Base-by-base conservation (phyloP, 306 rosid species). In the Heteromeles arbutifolia region DNA sequence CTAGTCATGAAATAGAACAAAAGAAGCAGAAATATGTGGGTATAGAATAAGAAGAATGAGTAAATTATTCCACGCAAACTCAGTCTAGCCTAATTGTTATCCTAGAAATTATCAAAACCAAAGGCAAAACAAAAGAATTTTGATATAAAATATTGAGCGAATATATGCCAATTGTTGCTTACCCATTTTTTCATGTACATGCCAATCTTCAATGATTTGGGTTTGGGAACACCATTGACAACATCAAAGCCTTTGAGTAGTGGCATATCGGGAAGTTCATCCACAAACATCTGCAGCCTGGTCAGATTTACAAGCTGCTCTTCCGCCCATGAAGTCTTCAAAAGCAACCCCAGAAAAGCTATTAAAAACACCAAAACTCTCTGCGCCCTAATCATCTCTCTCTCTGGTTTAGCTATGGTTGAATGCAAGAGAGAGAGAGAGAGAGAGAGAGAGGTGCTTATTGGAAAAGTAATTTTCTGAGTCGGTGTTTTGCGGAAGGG, bases 181-280 rank as follows among this genome's bases (percentile, higher is more conserved):
- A 92, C 97, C 97, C 96, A 90, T 78, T 85, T 88, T 72, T 87
- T 92, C 79, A 59, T 32, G 88, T 84, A 92, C 97, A 92, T 92
- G 79, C 97, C 92, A 57, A 92, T 88, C 22, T 77, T 44, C 34
- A 92, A 80, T 71, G 81, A 73, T 53, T 77, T 84, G n/a, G 97
- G 53, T 74, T 78, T 82, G 65, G 90, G 88, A 31, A 76, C 74
- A 48, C 91, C 92, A 74, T 83, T 2, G 3, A 53, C 75, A 18
- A 83, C 19, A 4, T 77, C 13, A 53, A 81, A 90, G 28, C 78
- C 96, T 25, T 17, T 69, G 61, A 92, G 82, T 68, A 70, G 82
- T 58, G 96, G 97, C 70, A 92, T 77, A 9, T 80, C 57, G 1
- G 88, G 97, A 77, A 92, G 87, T 22, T 90, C 85, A 72, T 92